These are phyloP conservation scores for Fusarium irregulare DNA, from an alignment of 2,329 filamentous ascomycete species.

Conservation along the genomic window DNA sequence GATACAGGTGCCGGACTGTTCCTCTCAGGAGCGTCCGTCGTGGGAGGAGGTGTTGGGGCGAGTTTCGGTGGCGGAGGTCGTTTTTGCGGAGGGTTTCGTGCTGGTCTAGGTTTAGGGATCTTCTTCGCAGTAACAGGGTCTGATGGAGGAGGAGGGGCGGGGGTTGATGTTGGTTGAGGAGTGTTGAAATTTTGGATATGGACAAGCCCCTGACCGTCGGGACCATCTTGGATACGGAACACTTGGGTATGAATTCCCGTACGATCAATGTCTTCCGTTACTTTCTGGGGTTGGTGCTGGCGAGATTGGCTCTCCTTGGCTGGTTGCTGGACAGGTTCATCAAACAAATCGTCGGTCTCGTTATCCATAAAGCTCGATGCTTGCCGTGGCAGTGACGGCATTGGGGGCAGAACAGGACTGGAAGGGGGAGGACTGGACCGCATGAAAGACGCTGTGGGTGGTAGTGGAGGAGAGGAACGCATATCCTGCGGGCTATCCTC, in stretches of 20 bases:
- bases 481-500: conserved; percentile 82
- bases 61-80: conserved; percentile 42
- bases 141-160: conserved; percentile 25
- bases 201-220: conserved; percentile 51
- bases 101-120: conserved; percentile 12
- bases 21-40: conserved; percentile 53
- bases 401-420: conserved; percentile 79
- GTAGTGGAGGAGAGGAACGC: conserved; percentile 88
- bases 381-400: conserved; percentile 69
- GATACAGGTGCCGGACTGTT: conserved; percentile 44
- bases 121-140: conserved; percentile 42
- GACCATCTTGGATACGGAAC: conserved; percentile 54
- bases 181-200: conserved; percentile 53
- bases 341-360: conserved; percentile 75
- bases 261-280: conserved; percentile 51
- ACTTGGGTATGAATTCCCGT: conserved; percentile 57
- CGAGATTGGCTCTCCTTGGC: conserved; percentile 50
- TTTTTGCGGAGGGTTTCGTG: conserved; percentile 33
- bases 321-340: conserved; percentile 66
- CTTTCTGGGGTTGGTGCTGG: conserved; percentile 26
- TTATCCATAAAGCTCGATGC: conserved; percentile 91
- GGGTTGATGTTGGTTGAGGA: conserved; percentile 40
- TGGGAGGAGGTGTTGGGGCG: conserved; percentile 54
- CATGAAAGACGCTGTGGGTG: conserved; percentile 68
- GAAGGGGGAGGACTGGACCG: conserved; percentile 76